phyloP scores from a whole-genome alignment of 1,284 basidiomycete genomes.

The Ustilago sp. region DNA sequence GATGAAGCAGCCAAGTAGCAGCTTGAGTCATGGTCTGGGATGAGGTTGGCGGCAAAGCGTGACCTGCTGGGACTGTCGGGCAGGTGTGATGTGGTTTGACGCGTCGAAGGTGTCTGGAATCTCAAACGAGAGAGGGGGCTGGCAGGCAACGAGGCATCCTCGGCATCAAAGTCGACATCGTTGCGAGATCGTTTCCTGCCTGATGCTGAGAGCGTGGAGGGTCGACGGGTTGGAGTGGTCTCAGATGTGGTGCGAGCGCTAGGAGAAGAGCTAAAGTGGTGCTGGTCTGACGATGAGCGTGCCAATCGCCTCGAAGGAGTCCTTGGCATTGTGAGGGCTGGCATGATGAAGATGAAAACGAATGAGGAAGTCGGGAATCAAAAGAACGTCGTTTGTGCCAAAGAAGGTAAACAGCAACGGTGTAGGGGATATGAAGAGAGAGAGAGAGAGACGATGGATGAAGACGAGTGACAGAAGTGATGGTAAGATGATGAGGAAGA shows the following conservation, averaged over 20 bases:
- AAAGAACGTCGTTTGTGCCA: background rate
- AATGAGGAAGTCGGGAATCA: background rate
- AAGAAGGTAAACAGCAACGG: background rate
- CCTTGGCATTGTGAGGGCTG: slow-evolving; percentile 35
- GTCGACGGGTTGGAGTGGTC: slow-evolving; percentile 26
- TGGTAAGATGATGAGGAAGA: background rate
- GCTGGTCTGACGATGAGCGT: slow-evolving; percentile 30
- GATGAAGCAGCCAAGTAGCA: slow-evolving; percentile 52
- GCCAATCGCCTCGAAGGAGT: slow-evolving; percentile 37
- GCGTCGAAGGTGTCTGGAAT: slow-evolving; percentile 22
- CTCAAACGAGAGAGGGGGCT: slow-evolving; percentile 37
- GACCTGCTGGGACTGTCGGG: slow-evolving; percentile 39
- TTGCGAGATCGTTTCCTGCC: slow-evolving; percentile 40
- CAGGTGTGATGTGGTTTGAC: slow-evolving; percentile 5
- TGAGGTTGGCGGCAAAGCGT: slow-evolving; percentile 19
- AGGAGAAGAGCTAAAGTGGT: slow-evolving; percentile 23
- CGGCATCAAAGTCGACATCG: slow-evolving; percentile 27
- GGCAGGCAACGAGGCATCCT: slow-evolving; percentile 19
- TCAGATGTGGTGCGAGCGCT: slow-evolving; percentile 12
- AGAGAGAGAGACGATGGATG: slow-evolving; percentile 5
- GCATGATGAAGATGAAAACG: slow-evolving; percentile 4
- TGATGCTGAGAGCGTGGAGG: slow-evolving; percentile 24
- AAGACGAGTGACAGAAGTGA: background rate
- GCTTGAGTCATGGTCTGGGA: slow-evolving; percentile 38
- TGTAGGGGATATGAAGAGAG: background rate